phyloP scores from a whole-genome alignment of 1,139 yeast species.

The Geotrichum carabidarum region DNA sequence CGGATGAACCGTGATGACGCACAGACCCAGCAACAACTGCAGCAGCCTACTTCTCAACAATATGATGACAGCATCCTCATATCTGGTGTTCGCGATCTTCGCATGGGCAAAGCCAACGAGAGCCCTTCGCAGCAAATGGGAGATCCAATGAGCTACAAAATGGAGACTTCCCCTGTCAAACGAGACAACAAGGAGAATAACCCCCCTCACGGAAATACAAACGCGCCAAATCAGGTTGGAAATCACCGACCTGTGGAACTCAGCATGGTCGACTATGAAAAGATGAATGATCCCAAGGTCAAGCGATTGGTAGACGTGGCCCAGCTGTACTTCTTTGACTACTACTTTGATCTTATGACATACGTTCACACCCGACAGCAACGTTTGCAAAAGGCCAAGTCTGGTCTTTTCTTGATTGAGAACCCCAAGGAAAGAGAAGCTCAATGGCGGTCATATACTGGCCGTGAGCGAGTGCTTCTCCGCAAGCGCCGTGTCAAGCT shows the following conservation, averaged over 20 bases:
- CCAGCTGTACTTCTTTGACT: constrained; percentile 73
- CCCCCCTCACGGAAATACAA: not conserved
- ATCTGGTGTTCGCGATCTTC: constrained; percentile 26
- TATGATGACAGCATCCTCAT: constrained; percentile 24
- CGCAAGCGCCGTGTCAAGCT: constrained; percentile 89
- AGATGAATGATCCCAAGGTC: constrained; percentile 69
- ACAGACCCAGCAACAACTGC: constrained; percentile 9
- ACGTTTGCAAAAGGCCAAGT: constrained; percentile 62
- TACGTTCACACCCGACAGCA: constrained; percentile 84
- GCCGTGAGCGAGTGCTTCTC: constrained; percentile 77
- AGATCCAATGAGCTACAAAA: constrained; percentile 14
- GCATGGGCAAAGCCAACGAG: constrained; percentile 15
- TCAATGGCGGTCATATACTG: constrained; percentile 78
- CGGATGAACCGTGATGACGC: constrained; percentile 17
- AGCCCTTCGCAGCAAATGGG: constrained; percentile 1
- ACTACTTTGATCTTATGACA: constrained; percentile 93
- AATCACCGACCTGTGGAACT: constrained; percentile 5
- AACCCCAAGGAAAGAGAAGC: constrained; percentile 49
- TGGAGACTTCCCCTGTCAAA: constrained; percentile 13
- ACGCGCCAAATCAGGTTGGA: not conserved
- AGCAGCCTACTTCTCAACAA: constrained; percentile 6
- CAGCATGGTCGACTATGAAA: constrained; percentile 38
- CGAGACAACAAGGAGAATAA: constrained; percentile 10
- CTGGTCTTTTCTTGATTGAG: constrained; percentile 49
- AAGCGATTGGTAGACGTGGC: constrained; percentile 84